phyloP scores from a whole-genome alignment of 495 filamentous ascomycete species.

The Neurospora sp. region DNA sequence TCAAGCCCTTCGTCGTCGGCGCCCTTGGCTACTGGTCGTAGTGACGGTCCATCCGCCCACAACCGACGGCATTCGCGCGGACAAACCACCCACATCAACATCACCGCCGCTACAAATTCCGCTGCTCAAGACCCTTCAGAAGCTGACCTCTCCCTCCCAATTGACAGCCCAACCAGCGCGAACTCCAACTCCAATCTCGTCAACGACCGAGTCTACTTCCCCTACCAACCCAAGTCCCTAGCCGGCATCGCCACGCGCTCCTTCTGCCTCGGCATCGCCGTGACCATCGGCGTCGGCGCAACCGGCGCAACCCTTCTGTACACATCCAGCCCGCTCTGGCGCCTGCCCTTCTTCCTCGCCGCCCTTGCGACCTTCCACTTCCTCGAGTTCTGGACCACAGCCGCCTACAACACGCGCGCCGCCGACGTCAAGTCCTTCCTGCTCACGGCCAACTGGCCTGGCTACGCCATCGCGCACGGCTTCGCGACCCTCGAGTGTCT shows the following conservation, averaged over 20 bases:
- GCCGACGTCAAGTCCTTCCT: slow-evolving; percentile 70
- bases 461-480: slow-evolving; percentile 74
- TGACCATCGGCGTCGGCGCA: slow-evolving; percentile 31
- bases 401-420: slow-evolving; percentile 65
- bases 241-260: slow-evolving; percentile 68
- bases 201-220: slow-evolving; percentile 33
- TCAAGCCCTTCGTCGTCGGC: not conserved
- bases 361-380: slow-evolving; percentile 82
- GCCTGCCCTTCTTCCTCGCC: slow-evolving; percentile 68
- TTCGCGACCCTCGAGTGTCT: slow-evolving; percentile 63
- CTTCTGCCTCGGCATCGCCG: slow-evolving; percentile 40
- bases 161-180: slow-evolving; percentile 22
- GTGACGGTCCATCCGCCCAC: not conserved
- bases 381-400: slow-evolving; percentile 88
- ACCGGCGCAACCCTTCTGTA: slow-evolving; percentile 31
- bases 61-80: not conserved
- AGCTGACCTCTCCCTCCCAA: slow-evolving; percentile 25
- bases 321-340: slow-evolving; percentile 54
- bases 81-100: not conserved
- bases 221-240: slow-evolving; percentile 56
- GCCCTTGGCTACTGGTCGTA: not conserved
- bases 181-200: slow-evolving; percentile 3
- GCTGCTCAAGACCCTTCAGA: not conserved
- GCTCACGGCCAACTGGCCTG: slow-evolving; percentile 72
- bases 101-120: not conserved